phyloP scores from a whole-genome alignment of 2,329 filamentous ascomycete genomes.

The Botrytis fragariae region DNA sequence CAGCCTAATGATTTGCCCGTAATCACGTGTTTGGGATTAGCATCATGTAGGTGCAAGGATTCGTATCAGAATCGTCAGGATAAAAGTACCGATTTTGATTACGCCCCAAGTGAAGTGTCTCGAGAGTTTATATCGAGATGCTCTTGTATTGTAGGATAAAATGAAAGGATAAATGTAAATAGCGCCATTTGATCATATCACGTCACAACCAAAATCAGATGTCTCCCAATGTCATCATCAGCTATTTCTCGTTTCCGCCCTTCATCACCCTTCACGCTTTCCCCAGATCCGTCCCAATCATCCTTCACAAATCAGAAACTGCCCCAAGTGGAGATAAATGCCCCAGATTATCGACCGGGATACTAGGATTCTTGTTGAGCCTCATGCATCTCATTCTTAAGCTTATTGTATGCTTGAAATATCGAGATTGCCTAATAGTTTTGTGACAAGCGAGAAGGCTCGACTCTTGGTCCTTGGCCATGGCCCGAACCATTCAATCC shows the following conservation, averaged over 20 bases:
- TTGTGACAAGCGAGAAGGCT: constrained; percentile 29
- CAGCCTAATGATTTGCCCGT: neutral
- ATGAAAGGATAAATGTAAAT: neutral
- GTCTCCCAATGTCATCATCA: neutral
- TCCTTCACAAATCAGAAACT: neutral
- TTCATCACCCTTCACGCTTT: neutral
- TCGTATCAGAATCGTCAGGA: neutral
- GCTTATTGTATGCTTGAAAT: neutral
- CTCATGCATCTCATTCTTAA: constrained; percentile 3
- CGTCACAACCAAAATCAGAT: neutral
- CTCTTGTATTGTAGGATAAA: constrained; percentile 3
- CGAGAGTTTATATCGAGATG: neutral
- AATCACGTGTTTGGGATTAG: neutral
- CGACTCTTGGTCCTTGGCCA: constrained; percentile 29
- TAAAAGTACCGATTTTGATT: neutral
- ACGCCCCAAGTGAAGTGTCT: neutral
- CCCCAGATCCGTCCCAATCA: constrained; percentile 7
- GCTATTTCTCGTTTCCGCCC: neutral
- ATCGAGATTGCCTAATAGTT: constrained; percentile 10
- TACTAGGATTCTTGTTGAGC: constrained; percentile 7
- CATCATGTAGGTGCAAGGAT: constrained; percentile 5
- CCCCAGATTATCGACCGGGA: neutral
- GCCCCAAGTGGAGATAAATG: constrained; percentile 10
- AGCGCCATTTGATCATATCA: constrained; percentile 10
- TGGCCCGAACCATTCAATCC: constrained; percentile 15